Base-by-base conservation (phyloP, 2,329 filamentous ascomycete genomes). In the Penicillium sp. region DNA sequence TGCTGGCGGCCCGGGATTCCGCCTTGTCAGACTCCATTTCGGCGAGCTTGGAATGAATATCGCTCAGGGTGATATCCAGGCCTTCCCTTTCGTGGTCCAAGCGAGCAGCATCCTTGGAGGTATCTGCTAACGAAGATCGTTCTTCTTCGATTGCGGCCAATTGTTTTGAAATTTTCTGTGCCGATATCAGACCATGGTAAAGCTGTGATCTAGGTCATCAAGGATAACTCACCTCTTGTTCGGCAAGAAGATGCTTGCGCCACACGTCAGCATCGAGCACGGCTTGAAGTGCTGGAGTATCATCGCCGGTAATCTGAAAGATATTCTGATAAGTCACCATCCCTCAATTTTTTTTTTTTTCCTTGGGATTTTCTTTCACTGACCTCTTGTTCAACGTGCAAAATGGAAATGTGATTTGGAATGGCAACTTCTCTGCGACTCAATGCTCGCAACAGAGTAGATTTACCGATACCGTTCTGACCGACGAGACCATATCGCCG, bases 21-120 rank as follows among this genome's bases (percentile, higher is more conserved):
- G 92, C 92, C 69, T 95, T 96, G 71, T 98, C 92, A 0, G 92
- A 95, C 61, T 98, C 92, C 92, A 98, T 98, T 67, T 98, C 92
- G 13, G 89, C 79, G 42, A 98, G 75, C 66, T 98, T 98, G 42
- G 75, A 66, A 60, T 98, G 88, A 34, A 98, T 81, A 59, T 98
- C 92, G 51, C 84, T 87, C 30, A 98, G 75, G 26, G 92, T 94
- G 45, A 81, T 82, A 60, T 98, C 92, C 35, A 94, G 79, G 28
- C 85, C 85, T 65, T 96, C 92, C 46, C 88, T 82, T 54, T 95
- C 87, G 41, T 79, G 77, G 61, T 96, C 90, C 16, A 96, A 73
- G 58, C 76, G 84, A 27, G 80, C 82, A 10, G 90, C 90, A 69
- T 96, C 90, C 44, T 80, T 80, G 14, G 90, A 93, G 1, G 90